Evolutionary conservation across 2,329 filamentous ascomycete genomes (phyloP).

Genomic region (Xylariales sp.): DNA sequence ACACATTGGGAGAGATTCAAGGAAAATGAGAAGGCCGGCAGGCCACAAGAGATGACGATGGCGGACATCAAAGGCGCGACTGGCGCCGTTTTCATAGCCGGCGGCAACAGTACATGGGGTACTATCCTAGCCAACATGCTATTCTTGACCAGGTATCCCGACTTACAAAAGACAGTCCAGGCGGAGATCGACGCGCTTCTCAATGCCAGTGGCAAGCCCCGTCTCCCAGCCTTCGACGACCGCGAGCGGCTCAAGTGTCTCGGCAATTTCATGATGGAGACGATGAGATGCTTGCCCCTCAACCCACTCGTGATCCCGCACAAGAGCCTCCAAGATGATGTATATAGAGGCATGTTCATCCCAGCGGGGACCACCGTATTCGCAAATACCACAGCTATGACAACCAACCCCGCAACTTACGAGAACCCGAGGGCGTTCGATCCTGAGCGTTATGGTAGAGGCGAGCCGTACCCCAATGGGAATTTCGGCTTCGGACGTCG

Average conservation of each 20-base stretch:
- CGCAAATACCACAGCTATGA: conserved; percentile 41
- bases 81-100: conserved; percentile 43
- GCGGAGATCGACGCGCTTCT: conserved; percentile 24
- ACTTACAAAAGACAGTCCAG: conserved; percentile 8
- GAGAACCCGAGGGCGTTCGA: conserved; percentile 37
- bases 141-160: conserved; percentile 12
- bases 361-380: conserved; percentile 45
- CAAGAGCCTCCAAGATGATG: conserved; percentile 38
- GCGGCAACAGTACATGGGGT: conserved; percentile 40
- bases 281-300: conserved; percentile 24
- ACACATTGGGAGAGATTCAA: conserved; percentile 24
- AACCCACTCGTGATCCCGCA: conserved; percentile 38
- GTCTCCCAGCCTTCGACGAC: conserved; percentile 31
- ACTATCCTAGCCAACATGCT: conserved; percentile 25
- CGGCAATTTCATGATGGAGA: conserved; percentile 27
- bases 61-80: conserved; percentile 46
- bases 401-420: conserved; percentile 35
- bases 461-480: conserved; percentile 41
- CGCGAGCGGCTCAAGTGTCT: conserved; percentile 25
- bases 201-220: conserved; percentile 4
- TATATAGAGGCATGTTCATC: conserved; percentile 47
- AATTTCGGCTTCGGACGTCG: conserved; percentile 50
- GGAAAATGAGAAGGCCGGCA: conserved; percentile 22
- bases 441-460: conserved; percentile 37
- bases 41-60: conserved; percentile 28